Conservation (phyloP, 2,329 filamentous ascomycete genomes). For the Neopestalotiopsis rosae region DNA sequence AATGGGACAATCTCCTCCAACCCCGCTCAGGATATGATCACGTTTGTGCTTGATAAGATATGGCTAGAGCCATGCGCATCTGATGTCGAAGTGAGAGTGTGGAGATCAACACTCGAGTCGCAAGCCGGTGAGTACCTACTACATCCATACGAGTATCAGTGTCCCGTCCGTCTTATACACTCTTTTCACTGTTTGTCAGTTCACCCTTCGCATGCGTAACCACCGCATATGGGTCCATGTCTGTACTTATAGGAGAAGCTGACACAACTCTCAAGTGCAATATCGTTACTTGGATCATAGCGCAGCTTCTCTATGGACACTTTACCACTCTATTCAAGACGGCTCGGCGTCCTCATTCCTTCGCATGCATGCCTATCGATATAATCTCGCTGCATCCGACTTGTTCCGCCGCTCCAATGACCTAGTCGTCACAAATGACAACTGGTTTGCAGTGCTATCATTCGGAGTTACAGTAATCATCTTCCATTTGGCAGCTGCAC, state of each 20-base stretch:
- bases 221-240: no score
- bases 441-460: slow-evolving; percentile 50
- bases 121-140: neutral
- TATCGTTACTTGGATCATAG: slow-evolving; percentile 26
- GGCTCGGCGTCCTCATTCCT: slow-evolving; percentile 14
- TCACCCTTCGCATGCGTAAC: no score
- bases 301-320: slow-evolving; percentile 24
- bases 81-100: slow-evolving; percentile 9
- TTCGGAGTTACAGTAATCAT: slow-evolving; percentile 31
- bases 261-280: neutral
- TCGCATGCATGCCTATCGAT: slow-evolving; percentile 23
- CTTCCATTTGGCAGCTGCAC: slow-evolving; percentile 27
- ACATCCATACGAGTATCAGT: no score
- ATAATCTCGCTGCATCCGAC: slow-evolving; percentile 30
- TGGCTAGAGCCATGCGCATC: slow-evolving; percentile 22
- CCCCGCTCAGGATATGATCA: slow-evolving; percentile 9
- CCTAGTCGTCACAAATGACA: slow-evolving; percentile 64
- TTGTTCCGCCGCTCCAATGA: slow-evolving; percentile 67
- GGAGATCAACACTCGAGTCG: neutral
- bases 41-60: slow-evolving; percentile 21
- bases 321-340: slow-evolving; percentile 23
- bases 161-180: no score
- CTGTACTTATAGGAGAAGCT: no score
- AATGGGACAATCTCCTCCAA: neutral
- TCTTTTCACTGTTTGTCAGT: no score